Evolutionary conservation across 2,329 filamentous ascomycete genomes (phyloP), one percentile per base, ranked within the genome.

Genomic region (Alternaria brassicae): DNA sequence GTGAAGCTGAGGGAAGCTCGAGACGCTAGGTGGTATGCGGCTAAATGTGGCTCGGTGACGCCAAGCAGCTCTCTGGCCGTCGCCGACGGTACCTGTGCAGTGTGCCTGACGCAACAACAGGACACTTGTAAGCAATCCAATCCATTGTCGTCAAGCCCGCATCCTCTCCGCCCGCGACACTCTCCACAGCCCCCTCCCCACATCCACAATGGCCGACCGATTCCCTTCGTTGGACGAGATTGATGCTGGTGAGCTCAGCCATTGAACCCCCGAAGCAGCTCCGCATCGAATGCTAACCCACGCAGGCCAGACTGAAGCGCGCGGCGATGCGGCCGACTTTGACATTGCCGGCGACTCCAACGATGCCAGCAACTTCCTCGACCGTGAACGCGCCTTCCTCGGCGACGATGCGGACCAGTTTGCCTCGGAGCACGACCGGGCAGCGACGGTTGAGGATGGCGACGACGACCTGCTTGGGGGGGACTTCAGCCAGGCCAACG

Each of bases 351-450:
- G 84, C 63, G 84, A 82, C 62, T 82, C 85, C 9, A 83, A 86
- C 28, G 88, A 89, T 30, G 84, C 86, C 63, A 88, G 92, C 73
- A 92, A 97, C 80, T 98, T 99, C 78, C 87, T 98, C 48, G 89
- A 91, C 63, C 91, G 94, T 69, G 95, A 99, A 82, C 92, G 93
- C 75, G 95, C 93, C 62, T 81, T 90, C 17, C 88, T 99, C 7
- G 95, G 95, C 67, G 95, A 97, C 65, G 95, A 98, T 78, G 95
- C 95, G 61, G 87, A 93, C 71, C 91, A 93, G 82, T 99, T 99
- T 79, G 85, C 90, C 64, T 91, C 91, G 30, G 85, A 88, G 61
- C 88, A 89, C 73, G 92, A 96, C 78, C 82, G 82, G 76, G 82
- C 85, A 58, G 84, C 85, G 56, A 87, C 87, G 39, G 85, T 84